Percentiles rank a stretch among this genome's conserved stretches.
Conservation (phyloP, 495 filamentous ascomycete genomes). For the Hapsidospora chrysogenum region DNA sequence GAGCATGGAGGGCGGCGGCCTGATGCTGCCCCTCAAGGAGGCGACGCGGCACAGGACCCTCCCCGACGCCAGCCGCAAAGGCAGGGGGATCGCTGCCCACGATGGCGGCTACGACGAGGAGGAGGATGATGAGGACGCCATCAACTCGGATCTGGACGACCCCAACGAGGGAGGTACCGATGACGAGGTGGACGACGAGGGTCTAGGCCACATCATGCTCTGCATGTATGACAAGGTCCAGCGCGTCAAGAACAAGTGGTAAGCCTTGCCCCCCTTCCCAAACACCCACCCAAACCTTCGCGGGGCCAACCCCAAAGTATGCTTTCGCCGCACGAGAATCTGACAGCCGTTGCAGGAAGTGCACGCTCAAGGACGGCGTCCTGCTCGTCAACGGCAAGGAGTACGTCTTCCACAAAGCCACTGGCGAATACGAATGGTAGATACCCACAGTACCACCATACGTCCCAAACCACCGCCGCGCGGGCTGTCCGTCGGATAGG, state of each 20-base stretch:
- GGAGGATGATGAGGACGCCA: constrained; percentile 77
- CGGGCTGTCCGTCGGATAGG: too few species aligned
- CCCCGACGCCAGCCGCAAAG: constrained; percentile 8
- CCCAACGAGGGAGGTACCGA: constrained; percentile 69
- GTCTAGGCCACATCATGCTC: constrained; percentile 70
- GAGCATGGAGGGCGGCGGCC: constrained; percentile 60
- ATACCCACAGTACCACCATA: too few species aligned
- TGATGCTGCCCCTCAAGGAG: constrained; percentile 53
- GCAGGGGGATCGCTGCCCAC: constrained; percentile 24
- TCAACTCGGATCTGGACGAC: constrained; percentile 97
- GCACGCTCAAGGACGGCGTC: constrained; percentile 90
- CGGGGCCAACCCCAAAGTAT: too few species aligned
- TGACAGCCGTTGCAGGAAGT: constrained; percentile 44
- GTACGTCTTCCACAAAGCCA: constrained; percentile 96
- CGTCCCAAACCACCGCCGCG: too few species aligned
- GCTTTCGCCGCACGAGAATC: too few species aligned
- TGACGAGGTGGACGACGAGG: constrained; percentile 68
- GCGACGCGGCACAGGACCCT: constrained; percentile 16
- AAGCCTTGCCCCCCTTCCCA: too few species aligned
- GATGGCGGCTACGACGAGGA: constrained; percentile 48
- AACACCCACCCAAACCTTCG: not conserved
- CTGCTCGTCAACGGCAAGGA: constrained; percentile 81
- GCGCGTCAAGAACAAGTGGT: constrained; percentile 99
- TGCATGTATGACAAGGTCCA: constrained; percentile 99
- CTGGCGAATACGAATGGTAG: constrained; percentile 96